phyloP scores from a whole-genome alignment of 2,329 filamentous ascomycete species.

The Diaporthe vexans region DNA sequence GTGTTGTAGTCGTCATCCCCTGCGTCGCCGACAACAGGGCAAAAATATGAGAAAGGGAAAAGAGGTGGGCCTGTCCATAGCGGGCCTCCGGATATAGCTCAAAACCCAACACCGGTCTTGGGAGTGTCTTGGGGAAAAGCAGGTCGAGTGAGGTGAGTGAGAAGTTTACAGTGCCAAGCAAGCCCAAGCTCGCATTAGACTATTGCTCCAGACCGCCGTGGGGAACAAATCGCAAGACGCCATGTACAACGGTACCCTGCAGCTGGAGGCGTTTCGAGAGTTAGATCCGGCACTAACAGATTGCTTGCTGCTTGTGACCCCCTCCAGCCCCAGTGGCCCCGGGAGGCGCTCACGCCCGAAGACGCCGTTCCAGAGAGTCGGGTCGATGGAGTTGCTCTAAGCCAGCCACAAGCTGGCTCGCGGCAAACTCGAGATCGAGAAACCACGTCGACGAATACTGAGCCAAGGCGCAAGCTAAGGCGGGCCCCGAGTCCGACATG shows the following conservation, averaged over 20 bases:
- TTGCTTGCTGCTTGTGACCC: constrained; percentile 29
- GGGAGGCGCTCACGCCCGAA: constrained; percentile 29
- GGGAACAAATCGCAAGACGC: constrained; percentile 39
- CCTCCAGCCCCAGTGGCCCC: constrained; percentile 1
- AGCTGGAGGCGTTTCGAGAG: constrained; percentile 25
- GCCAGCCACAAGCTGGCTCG: constrained; percentile 6
- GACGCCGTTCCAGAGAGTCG: constrained; percentile 37
- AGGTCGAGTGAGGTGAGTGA: constrained; percentile 12
- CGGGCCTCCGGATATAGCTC: constrained; percentile 20
- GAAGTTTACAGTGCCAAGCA: constrained; percentile 31
- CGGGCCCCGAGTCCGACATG: constrained; percentile 22
- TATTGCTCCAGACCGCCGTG: constrained; percentile 32
- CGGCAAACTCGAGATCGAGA: constrained; percentile 6
- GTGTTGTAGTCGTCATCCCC: not conserved
- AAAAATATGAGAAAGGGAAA: not conserved
- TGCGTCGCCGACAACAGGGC: not conserved
- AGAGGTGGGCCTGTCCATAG: constrained; percentile 12
- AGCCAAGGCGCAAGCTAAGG: constrained; percentile 28
- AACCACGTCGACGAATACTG: constrained; percentile 12
- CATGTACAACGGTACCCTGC: constrained; percentile 37
- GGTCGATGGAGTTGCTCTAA: constrained; percentile 23
- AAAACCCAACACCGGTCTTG: constrained; percentile 9
- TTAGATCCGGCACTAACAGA: constrained; percentile 38
- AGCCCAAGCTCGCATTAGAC: constrained; percentile 35
- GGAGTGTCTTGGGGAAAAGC: not conserved